These are phyloP conservation scores for Rauvolfia tetraphylla DNA, from an alignment of 257 asterid species.

Conservation along the genomic window DNA sequence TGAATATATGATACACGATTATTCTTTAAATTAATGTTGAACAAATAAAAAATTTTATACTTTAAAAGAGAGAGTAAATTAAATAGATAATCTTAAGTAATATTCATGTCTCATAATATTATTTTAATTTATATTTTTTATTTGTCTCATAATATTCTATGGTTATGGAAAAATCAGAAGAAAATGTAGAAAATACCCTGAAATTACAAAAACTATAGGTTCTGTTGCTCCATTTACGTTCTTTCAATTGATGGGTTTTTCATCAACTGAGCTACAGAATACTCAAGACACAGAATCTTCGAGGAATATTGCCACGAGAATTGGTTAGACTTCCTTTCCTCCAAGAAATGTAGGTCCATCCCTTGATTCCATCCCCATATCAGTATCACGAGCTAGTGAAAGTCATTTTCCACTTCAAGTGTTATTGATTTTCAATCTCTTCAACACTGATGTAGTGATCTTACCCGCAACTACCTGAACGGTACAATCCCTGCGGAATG, in stretches of 20 bases:
- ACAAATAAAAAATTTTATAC: no score
- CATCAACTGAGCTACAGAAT: constrained; percentile 24
- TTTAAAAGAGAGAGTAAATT: no score
- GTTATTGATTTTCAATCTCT: constrained; percentile 7
- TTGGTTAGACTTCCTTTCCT: constrained; percentile 58
- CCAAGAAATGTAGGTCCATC: constrained; percentile 39
- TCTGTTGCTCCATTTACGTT: neutral
- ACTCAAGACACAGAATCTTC: constrained; percentile 47
- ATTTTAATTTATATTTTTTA: no score
- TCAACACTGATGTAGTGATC: constrained; percentile 38
- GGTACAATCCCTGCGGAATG: constrained; percentile 70
- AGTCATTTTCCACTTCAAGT: neutral
- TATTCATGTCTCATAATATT: no score
- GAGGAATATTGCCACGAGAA: constrained; percentile 51
- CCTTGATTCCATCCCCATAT: neutral
- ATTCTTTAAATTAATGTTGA: no score
- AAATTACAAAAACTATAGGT: neutral
- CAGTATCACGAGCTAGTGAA: neutral
- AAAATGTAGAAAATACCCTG: neutral
- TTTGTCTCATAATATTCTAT: no score
- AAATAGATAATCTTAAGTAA: no score
- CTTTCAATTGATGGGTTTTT: neutral
- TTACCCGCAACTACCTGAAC: constrained; percentile 61
- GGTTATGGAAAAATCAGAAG: no score
- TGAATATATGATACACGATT: no score